Percentiles rank a stretch among this genome's conserved stretches.
These are phyloP conservation scores for Backusella mclennaniae DNA, from an alignment of 192 early-diverging fungal species.

Conservation along the genomic window DNA sequence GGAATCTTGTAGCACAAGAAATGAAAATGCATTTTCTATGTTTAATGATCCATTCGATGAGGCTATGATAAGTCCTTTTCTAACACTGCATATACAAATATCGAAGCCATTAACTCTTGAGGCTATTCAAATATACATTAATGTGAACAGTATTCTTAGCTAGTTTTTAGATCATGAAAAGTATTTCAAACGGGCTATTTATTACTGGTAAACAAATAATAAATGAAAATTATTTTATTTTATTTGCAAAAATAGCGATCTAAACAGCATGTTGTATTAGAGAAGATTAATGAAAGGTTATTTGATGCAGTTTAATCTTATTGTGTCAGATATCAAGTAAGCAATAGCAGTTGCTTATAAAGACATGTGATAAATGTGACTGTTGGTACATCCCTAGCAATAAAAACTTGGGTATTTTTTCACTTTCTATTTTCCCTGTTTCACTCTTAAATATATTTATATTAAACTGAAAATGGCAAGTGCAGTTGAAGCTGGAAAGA, in stretches of 20 bases:
- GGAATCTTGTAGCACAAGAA: background rate
- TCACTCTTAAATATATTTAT: background rate
- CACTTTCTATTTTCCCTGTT: background rate
- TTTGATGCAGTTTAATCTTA: background rate
- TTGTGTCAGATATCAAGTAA: background rate
- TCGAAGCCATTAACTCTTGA: background rate
- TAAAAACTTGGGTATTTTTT: background rate
- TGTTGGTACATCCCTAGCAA: background rate
- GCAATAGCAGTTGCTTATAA: background rate
- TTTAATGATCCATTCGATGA: background rate
- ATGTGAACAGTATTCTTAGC: background rate
- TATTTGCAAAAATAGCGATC: background rate
- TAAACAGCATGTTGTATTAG: background rate
- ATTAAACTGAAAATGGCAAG: conserved; percentile 12
- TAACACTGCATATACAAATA: background rate
- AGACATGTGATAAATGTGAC: conserved; percentile 5
- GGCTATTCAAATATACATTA: background rate
- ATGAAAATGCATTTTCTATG: background rate
- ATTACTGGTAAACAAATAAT: background rate
- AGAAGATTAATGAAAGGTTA: background rate
- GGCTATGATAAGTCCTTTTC: background rate
- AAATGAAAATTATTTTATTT: background rate
- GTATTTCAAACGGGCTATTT: background rate
- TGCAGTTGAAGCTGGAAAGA: conserved; percentile 73
- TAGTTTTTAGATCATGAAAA: background rate